Evolutionary conservation across 495 filamentous ascomycete species (phyloP).

Genomic region (Penicillium dipodomyicola): DNA sequence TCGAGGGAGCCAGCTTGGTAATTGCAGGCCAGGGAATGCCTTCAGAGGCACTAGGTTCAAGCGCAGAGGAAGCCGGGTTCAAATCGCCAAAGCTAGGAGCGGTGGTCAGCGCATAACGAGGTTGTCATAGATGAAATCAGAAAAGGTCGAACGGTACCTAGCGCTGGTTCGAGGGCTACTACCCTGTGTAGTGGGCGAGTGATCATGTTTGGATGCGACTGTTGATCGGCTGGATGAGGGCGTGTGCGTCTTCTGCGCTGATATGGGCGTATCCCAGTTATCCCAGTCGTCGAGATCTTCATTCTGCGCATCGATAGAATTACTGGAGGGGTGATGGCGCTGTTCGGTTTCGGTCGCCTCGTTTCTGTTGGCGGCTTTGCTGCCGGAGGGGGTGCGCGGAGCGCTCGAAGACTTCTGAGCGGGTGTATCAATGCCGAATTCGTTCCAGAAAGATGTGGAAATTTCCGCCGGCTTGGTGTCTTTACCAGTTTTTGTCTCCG

Average conservation of each 20-base stretch:
- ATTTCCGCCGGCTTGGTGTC: constrained; percentile 46
- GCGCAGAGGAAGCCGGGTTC: constrained; percentile 33
- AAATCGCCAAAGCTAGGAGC: constrained; percentile 43
- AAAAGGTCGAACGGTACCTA: constrained; percentile 47
- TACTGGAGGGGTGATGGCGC: constrained; percentile 33
- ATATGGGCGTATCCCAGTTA: constrained; percentile 62
- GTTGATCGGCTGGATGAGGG: constrained; percentile 49
- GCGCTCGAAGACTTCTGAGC: constrained; percentile 44
- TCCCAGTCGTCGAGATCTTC: constrained; percentile 64
- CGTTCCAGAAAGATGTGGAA: constrained; percentile 50
- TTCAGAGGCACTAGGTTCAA: constrained; percentile 43
- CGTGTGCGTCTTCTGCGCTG: constrained; percentile 41
- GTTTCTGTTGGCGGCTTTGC: constrained; percentile 14
- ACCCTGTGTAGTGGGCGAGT: constrained; percentile 46
- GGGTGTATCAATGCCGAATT: constrained; percentile 55
- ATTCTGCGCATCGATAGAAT: constrained; percentile 40
- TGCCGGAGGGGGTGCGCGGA: constrained; percentile 31
- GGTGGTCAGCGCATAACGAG: constrained; percentile 35
- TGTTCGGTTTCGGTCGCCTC: constrained; percentile 31
- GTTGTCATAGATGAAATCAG: constrained; percentile 36
- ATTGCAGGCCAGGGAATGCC: constrained; percentile 68
- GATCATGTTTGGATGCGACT: constrained; percentile 43
- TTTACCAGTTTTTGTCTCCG: constrained; percentile 47
- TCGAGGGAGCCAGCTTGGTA: constrained; percentile 61
- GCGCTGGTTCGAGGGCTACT: constrained; percentile 52